A percentile compares a stretch with the other conserved stretches of the same genome.
Conservation (phyloP, 2,329 filamentous ascomycete species). For the Catunica adiposa region DNA sequence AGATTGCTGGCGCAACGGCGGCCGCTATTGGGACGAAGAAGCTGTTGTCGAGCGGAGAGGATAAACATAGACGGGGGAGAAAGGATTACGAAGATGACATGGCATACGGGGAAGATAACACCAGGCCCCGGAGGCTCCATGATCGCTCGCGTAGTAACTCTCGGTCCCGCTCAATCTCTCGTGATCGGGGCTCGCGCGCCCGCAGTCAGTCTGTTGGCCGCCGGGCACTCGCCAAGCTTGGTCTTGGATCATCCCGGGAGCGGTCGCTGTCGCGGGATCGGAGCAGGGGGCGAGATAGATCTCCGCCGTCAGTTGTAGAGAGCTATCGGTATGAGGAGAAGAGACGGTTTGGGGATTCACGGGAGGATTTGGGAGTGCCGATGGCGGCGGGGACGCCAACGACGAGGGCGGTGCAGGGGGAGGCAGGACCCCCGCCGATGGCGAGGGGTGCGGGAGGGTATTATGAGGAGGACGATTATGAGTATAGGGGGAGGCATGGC, state of each 20-base stretch:
- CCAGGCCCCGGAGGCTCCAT: conserved; percentile 31
- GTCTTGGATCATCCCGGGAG: conserved; percentile 29
- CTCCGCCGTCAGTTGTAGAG: not conserved
- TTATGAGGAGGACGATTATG: conserved; percentile 20
- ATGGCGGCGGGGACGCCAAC: not conserved
- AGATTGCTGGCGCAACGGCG: conserved; percentile 46
- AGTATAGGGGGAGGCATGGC: conserved; percentile 22
- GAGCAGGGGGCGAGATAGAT: not conserved
- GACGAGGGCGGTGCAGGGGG: conserved; percentile 11
- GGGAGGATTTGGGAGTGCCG: not conserved
- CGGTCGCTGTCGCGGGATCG: not conserved
- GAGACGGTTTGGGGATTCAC: not conserved
- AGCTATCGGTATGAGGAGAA: not conserved
- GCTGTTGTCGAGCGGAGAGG: conserved; percentile 24
- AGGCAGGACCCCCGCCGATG: not conserved
- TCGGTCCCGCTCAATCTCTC: conserved; percentile 26
- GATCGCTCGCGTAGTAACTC: conserved; percentile 15
- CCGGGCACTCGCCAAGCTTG: conserved; percentile 44
- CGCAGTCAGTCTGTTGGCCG: conserved; percentile 28
- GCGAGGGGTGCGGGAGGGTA: conserved; percentile 16
- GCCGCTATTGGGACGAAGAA: conserved; percentile 48
- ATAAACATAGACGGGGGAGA: not conserved
- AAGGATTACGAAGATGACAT: conserved; percentile 10
- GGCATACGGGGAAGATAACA: conserved; percentile 23
- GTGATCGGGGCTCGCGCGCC: conserved; percentile 16